phyloP scores from a whole-genome alignment of 2,329 filamentous ascomycete species.

The Trichoderma hamatum region DNA sequence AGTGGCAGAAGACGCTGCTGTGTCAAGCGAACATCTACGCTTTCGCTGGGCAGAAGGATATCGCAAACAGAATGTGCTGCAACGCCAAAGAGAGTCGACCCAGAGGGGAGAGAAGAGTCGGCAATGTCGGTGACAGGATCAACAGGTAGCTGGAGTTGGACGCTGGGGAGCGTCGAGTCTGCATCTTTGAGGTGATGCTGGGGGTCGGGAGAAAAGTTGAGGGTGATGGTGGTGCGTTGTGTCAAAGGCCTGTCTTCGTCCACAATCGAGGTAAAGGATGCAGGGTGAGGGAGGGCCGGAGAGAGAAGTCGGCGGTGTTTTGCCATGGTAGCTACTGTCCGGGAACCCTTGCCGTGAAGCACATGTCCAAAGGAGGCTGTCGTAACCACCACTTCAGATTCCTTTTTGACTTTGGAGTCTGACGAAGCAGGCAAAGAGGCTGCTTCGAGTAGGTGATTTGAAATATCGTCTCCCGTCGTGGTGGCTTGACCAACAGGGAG shows the following conservation, averaged over 20 bases:
- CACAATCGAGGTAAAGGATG: conserved; percentile 45
- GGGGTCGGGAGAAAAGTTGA: conserved; percentile 50
- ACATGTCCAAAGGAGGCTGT: conserved; percentile 56
- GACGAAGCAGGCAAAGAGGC: not conserved
- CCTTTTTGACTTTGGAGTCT: not conserved
- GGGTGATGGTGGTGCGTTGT: conserved; percentile 44
- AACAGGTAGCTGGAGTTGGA: conserved; percentile 41
- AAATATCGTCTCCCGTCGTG: not conserved
- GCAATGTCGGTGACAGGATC: conserved; percentile 35
- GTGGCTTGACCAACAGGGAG: conserved; percentile 29
- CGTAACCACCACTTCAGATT: conserved; percentile 33
- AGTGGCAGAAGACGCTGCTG: conserved; percentile 45
- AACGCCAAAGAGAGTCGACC: conserved; percentile 41
- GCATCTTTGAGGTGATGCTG: not conserved
- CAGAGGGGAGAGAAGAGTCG: conserved; percentile 36
- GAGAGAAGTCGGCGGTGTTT: conserved; percentile 45
- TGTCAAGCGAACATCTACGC: conserved; percentile 53
- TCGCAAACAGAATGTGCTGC: conserved; percentile 42
- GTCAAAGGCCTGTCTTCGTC: conserved; percentile 36
- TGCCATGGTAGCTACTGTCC: conserved; percentile 9
- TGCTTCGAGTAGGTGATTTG: not conserved
- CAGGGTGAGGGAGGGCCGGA: conserved; percentile 52
- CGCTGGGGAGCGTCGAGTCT: conserved; percentile 29
- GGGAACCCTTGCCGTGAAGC: conserved; percentile 42
- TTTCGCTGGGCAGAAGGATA: conserved; percentile 49